Base-by-base conservation (phyloP, 345 rosid genomes). In the Combretum micranthum region DNA sequence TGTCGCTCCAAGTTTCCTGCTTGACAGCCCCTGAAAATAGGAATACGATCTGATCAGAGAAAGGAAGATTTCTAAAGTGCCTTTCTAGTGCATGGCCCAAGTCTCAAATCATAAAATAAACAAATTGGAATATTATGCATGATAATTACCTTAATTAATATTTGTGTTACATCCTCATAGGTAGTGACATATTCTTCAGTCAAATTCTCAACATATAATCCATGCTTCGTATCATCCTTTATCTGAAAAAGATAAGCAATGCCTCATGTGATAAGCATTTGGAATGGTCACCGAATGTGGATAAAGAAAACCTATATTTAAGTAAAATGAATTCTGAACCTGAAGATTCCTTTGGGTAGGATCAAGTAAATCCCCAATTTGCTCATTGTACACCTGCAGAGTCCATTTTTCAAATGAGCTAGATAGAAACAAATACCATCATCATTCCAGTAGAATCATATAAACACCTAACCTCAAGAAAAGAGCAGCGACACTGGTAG, bases 401-500 rank as follows among this genome's bases (percentile, higher is more conserved):
- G 39, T 32, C 39, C 39, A 32, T 1, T 5, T 32, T 32, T 32
- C 9, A 7, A 11, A 32, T 32, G 39, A 32, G 39, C 10, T 32
- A 32, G 9, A 42, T 44, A 23, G 45, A 46, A 57, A 39, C n/a
- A 72, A 47, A 60, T 13, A 14, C 42, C 22, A 32, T 32, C 39
- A 32, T 32, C 39, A 32, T 32, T 32, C 39, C 39, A 32, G 39
- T 5, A 32, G 10, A 32, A 32, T 11, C 39, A 32, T 32, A 32
- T 1, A 32, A 32, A 32, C 39, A 32, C 5, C 39, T 32, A 32
- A 93, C 99, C 97, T 93, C 99, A 23, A 93, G 91, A 69, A 93
- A 93, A 48, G 99, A 93, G 64, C 99, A 93, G 61, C 97, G 91
- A 49, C 96, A 93, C 78, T 93, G 99, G 63, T 77, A 87, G 68